Conservation (phyloP, 2,329 filamentous ascomycete genomes). For the Coniochaeta prunicola region DNA sequence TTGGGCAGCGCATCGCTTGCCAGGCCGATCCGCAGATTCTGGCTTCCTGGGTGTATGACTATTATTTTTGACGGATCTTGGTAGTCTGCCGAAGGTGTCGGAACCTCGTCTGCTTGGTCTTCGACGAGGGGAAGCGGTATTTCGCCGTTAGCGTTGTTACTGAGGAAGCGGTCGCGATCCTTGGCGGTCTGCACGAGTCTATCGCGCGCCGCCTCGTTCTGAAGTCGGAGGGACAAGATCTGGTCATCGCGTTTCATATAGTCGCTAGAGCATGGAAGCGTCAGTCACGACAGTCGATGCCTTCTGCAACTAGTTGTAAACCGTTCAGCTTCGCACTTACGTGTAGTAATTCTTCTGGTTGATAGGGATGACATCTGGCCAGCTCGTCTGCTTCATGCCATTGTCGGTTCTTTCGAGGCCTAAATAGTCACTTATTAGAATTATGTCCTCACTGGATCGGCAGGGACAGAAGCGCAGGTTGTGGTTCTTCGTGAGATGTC, state of each 20-base stretch:
- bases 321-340: slow-evolving; percentile 39
- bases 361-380: slow-evolving; percentile 88
- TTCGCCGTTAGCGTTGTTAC: slow-evolving; percentile 63
- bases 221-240: slow-evolving; percentile 78
- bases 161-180: slow-evolving; percentile 74
- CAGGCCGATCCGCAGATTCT: slow-evolving; percentile 88
- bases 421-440: too few species aligned
- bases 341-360: slow-evolving; percentile 99
- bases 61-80: slow-evolving; percentile 83
- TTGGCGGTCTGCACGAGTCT: slow-evolving; percentile 79
- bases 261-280: slow-evolving; percentile 50
- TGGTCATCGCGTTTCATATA: slow-evolving; percentile 99
- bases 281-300: slow-evolving; percentile 16
- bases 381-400: slow-evolving; percentile 91
- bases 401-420: slow-evolving; percentile 96
- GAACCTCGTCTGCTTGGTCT: slow-evolving; percentile 48
- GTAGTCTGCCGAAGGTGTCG: slow-evolving; percentile 49
- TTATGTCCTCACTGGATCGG: too few species aligned
- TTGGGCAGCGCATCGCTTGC: slow-evolving; percentile 95
- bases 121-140: slow-evolving; percentile 53
- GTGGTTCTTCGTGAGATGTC: too few species aligned
- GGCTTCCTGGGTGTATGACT: slow-evolving; percentile 90
- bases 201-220: slow-evolving; percentile 79
- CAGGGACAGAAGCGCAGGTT: too few species aligned
- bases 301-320: background rate